Conservation (phyloP, 768 basidiomycete species). For the Trametes coccinea region DNA sequence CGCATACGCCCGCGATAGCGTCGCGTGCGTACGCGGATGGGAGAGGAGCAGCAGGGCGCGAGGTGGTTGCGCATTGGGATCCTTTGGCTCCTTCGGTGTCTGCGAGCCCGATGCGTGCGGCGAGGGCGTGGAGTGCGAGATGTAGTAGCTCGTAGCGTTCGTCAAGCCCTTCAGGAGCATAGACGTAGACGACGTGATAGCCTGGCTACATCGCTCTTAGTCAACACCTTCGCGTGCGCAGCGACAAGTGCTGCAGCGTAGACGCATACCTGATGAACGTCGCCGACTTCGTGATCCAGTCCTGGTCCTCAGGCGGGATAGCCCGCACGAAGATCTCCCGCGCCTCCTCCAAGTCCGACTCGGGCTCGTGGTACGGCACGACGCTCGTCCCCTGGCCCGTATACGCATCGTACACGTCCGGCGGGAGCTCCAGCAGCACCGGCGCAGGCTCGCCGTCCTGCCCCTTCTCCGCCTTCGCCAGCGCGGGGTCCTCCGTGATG, state of each 20-base stretch:
- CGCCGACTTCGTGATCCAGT: conserved; percentile 64
- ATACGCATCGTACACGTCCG: conserved; percentile 39
- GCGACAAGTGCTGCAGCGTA: neutral
- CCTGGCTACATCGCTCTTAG: conserved; percentile 45
- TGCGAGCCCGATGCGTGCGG: conserved; percentile 37
- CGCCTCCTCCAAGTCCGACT: conserved; percentile 32
- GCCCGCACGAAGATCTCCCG: conserved; percentile 58
- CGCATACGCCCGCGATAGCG: conserved; percentile 61
- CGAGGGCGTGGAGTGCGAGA: conserved; percentile 54
- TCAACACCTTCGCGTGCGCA: neutral
- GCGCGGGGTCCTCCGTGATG: conserved; percentile 59
- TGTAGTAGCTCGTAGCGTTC: conserved; percentile 61
- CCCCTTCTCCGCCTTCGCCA: conserved; percentile 43
- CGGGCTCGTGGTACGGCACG: conserved; percentile 13
- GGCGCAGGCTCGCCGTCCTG: conserved; percentile 34
- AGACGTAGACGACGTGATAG: conserved; percentile 66
- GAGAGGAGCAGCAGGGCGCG: conserved; percentile 36
- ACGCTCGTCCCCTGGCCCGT: conserved; percentile 24
- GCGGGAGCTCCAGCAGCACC: conserved; percentile 72
- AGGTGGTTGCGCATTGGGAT: conserved; percentile 33
- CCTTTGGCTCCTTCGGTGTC: conserved; percentile 25
- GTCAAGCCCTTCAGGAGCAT: conserved; percentile 63
- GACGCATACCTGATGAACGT: conserved; percentile 57
- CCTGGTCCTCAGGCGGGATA: conserved; percentile 66
- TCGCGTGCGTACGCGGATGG: conserved; percentile 57